Conservation (phyloP, 768 basidiomycete genomes). For the Phanerodontia chrysosporium region DNA sequence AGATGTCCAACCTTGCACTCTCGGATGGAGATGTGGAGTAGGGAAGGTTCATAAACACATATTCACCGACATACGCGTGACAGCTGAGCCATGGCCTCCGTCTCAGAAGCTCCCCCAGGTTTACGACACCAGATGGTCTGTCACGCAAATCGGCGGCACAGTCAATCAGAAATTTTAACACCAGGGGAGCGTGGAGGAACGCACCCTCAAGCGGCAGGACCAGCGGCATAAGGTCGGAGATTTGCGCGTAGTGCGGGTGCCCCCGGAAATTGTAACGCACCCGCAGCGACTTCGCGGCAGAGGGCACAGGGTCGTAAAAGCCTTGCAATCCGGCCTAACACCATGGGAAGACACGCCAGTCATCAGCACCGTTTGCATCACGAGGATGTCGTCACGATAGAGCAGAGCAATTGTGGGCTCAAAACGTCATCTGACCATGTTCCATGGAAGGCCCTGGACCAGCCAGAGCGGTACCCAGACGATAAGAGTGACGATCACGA, state of each 20-base stretch:
- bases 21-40: not conserved
- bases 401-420: too few species aligned
- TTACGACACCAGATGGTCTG: slow-evolving; percentile 4
- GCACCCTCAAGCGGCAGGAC: slow-evolving; percentile 74
- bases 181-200: slow-evolving; percentile 22
- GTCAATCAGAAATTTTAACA: not conserved
- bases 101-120: not conserved
- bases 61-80: not conserved
- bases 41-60: not conserved
- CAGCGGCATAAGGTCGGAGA: slow-evolving; percentile 62
- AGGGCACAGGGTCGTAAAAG: slow-evolving; percentile 84
- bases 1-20: not conserved
- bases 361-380: not conserved
- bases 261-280: slow-evolving; percentile 77
- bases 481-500: slow-evolving; percentile 6
- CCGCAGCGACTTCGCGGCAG: slow-evolving; percentile 62
- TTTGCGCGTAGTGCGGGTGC: slow-evolving; percentile 71
- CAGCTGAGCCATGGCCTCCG: not conserved
- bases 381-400: slow-evolving; percentile 6
- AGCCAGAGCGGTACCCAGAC: not conserved
- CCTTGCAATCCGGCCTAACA: slow-evolving; percentile 65
- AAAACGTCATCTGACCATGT: not conserved
- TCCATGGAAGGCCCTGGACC: not conserved
- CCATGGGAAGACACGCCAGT: slow-evolving; percentile 1
- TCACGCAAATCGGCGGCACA: not conserved